Evolutionary conservation across 2,329 filamentous ascomycete species (phyloP), one percentile per base, ranked within the genome.

Genomic region (Pseudocercospora fuligena): DNA sequence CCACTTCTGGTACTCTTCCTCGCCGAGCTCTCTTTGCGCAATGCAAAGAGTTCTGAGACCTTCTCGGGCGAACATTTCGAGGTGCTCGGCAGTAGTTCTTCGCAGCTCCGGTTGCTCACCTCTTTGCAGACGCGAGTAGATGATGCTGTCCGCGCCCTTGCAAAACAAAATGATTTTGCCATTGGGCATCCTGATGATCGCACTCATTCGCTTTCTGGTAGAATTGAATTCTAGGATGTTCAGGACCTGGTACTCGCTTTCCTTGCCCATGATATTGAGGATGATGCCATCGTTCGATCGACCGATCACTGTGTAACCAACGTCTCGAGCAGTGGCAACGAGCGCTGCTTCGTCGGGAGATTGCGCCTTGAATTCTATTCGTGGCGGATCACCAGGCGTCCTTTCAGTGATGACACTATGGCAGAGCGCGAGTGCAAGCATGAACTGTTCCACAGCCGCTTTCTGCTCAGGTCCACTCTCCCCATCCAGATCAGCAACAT

Each of bases 221-320:
- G 94, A 98, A 78, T 98, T 98, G 84, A 99, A 99, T 78, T 99
- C 95, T 43, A 99, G 90, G 0, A 92, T 97, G 80, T 97, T 98
- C 57, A 99, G 86, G 33, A 99, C 90, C 16, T 89, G 90, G 78
- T 95, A 99, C 68, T 90, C 89, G 56, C 89, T 87, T 72, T 98
- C 93, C 74, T 93, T 86, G 58, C 95, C 96, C 82, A 96, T 87
- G 6, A 97, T 86, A 71, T 97, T 97, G 63, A 99, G 77, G 61
- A 92, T 88, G 69, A 99, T 91, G 61, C 92, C 92, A 69, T 97
- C 92, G 43, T 88, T 86, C 2, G 90, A 88, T 67, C 90, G 88
- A 25, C 93, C 93, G 12, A 98, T 86, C 5, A 98, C 92, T 1
- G 93, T 97, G 76, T 97, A 98, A 3, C 95, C 95, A 82, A 94